Evolutionary conservation across 2,329 filamentous ascomycete species (phyloP).

Genomic region (Akanthomyces muscarius): DNA sequence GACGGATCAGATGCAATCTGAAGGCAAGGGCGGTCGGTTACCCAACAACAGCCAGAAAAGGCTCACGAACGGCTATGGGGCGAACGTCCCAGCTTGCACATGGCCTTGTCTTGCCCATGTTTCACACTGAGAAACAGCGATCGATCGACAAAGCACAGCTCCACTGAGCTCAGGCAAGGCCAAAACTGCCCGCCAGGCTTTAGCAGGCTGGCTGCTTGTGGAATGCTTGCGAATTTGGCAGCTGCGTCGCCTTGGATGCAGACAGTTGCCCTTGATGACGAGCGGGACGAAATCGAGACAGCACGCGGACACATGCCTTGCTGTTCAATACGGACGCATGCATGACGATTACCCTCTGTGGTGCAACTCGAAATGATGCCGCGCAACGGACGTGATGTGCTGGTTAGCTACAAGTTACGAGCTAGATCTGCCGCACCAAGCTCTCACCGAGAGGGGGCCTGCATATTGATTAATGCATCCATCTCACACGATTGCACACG

Average conservation of each 20-base stretch:
- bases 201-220: background rate
- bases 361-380: background rate
- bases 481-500: background rate
- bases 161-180: background rate
- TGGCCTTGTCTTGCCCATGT: background rate
- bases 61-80: background rate
- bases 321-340: constrained; percentile 5
- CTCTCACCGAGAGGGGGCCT: constrained; percentile 1
- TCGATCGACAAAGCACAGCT: constrained; percentile 8
- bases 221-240: background rate
- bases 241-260: background rate
- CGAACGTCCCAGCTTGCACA: background rate
- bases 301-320: constrained; percentile 10
- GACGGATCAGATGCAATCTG: background rate
- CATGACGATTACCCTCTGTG: constrained; percentile 2
- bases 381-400: background rate
- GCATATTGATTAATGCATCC: background rate
- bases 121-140: background rate
- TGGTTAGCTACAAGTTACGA: background rate
- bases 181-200: background rate
- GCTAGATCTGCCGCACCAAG: background rate
- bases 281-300: background rate
- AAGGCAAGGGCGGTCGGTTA: no score
- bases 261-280: background rate
- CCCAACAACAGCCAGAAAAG: background rate